A percentile compares a stretch with the other conserved stretches of the same genome.
phyloP scores from a whole-genome alignment of 1,284 basidiomycete genomes.

The Cutaneotrichosporon mucoides region DNA sequence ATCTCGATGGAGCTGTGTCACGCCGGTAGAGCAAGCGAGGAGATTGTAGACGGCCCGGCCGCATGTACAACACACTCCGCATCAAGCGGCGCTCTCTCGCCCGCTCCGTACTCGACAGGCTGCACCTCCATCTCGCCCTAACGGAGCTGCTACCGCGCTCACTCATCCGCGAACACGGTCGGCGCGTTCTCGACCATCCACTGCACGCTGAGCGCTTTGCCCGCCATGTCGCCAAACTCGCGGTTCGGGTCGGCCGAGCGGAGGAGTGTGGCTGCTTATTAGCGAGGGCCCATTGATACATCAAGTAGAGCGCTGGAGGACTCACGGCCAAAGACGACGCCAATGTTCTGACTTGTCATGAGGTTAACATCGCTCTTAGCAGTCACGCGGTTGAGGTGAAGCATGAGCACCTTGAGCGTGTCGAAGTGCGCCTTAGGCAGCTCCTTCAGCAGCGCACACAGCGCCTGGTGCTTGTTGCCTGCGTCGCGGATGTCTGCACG shows the following conservation, averaged over 20 bases:
- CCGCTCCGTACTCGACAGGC: too few relatives aligned
- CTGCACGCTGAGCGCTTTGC: conserved; percentile 84
- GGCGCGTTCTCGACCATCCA: conserved; percentile 89
- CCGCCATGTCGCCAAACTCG: conserved; percentile 86
- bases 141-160: not conserved
- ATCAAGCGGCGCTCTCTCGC: not conserved
- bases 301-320: too few relatives aligned
- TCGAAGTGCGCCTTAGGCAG: conserved; percentile 83
- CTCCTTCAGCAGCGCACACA: conserved; percentile 68
- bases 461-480: conserved; percentile 58
- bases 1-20: too few relatives aligned
- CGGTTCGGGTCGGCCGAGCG: conserved; percentile 77
- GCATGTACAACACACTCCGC: not conserved
- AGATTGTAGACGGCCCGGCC: not conserved
- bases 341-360: conserved; percentile 93
- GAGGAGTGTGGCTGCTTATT: conserved; percentile 76
- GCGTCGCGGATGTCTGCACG: conserved; percentile 59
- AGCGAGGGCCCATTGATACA: conserved; percentile 28
- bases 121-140: too few relatives aligned
- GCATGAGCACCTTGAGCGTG: conserved; percentile 75
- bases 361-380: conserved; percentile 69
- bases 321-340: conserved; percentile 99
- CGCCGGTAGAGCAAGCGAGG: too few relatives aligned
- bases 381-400: conserved; percentile 81
- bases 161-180: conserved; percentile 36